Percentiles rank a stretch among this genome's conserved stretches.
phyloP scores from a whole-genome alignment of 2,329 filamentous ascomycete species.

The Exophiala sp. region DNA sequence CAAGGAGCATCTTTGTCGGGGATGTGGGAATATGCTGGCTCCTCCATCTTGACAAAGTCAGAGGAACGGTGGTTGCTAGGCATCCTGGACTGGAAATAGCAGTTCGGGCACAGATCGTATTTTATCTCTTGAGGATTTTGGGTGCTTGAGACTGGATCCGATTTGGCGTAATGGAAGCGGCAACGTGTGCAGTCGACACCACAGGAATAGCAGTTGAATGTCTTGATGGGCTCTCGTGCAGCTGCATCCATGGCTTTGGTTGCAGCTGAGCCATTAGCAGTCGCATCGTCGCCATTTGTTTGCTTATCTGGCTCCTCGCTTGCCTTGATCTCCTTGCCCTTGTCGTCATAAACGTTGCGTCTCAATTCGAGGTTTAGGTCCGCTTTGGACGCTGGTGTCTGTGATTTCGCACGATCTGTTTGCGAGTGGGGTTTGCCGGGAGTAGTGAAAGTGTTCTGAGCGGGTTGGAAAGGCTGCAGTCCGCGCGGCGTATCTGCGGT shows the following conservation, averaged over 20 bases:
- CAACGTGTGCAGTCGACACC: slow-evolving; percentile 80
- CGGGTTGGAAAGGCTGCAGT: slow-evolving; percentile 90
- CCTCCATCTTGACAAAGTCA: slow-evolving; percentile 86
- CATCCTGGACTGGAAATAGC: slow-evolving; percentile 79
- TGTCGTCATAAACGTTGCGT: slow-evolving; percentile 92
- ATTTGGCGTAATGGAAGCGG: slow-evolving; percentile 67
- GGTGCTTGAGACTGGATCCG: slow-evolving; percentile 52
- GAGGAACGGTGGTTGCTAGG: slow-evolving; percentile 72
- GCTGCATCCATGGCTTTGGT: slow-evolving; percentile 61
- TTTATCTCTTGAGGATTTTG: slow-evolving; percentile 61
- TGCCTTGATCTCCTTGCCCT: slow-evolving; percentile 72
- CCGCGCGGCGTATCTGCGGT: slow-evolving; percentile 94
- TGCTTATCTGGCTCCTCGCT: slow-evolving; percentile 66
- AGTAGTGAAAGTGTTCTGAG: slow-evolving; percentile 66
- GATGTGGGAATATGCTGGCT: slow-evolving; percentile 74
- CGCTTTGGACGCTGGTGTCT: slow-evolving; percentile 64
- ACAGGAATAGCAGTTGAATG: slow-evolving; percentile 82
- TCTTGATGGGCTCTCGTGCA: slow-evolving; percentile 61
- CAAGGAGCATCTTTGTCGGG: slow-evolving; percentile 82
- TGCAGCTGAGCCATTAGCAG: slow-evolving; percentile 65
- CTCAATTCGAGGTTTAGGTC: slow-evolving; percentile 90
- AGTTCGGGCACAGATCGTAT: slow-evolving; percentile 87
- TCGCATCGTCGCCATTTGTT: slow-evolving; percentile 66
- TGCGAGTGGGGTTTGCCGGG: slow-evolving; percentile 59
- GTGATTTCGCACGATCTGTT: slow-evolving; percentile 68